Evolutionary conservation across 805 yeast species (phyloP).

Genomic region (Kluyveromyces nonfermentans): DNA sequence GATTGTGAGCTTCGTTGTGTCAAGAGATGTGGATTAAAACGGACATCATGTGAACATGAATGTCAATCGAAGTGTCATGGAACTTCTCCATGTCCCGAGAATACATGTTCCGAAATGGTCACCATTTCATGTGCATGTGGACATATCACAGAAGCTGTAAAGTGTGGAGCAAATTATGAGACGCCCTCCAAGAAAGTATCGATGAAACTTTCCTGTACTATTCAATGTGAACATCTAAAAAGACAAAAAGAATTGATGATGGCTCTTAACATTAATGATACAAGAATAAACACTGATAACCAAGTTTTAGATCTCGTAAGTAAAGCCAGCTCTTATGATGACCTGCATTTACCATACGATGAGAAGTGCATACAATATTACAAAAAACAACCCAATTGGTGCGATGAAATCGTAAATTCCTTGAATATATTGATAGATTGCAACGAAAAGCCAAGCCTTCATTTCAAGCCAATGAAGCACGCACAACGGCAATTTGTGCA

Average conservation of each 20-base stretch:
- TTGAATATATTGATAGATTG: constrained; percentile 41
- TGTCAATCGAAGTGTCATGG: constrained; percentile 62
- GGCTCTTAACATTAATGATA: constrained; percentile 41
- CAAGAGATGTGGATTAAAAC: constrained; percentile 44
- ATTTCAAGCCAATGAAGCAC: constrained; percentile 65
- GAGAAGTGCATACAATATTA: constrained; percentile 40
- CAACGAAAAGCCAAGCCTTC: constrained; percentile 34
- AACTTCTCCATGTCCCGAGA: constrained; percentile 42
- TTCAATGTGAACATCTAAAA: constrained; percentile 50
- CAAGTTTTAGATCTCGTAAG: constrained; percentile 13
- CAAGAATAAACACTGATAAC: not conserved
- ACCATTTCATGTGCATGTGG: constrained; percentile 58
- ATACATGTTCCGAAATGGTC: constrained; percentile 44
- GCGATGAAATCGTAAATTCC: constrained; percentile 48
- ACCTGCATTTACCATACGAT: constrained; percentile 32
- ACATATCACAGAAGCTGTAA: constrained; percentile 34
- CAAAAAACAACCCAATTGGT: constrained; percentile 56
- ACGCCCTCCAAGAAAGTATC: constrained; percentile 28
- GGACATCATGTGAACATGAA: constrained; percentile 55
- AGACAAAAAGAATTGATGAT: constrained; percentile 54
- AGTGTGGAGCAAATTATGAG: constrained; percentile 48
- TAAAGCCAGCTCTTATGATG: constrained; percentile 19
- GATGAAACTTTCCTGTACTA: constrained; percentile 51
- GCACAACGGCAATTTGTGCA: constrained; percentile 66
- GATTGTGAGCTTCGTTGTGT: constrained; percentile 54